Evolutionary conservation across 2,329 filamentous ascomycete genomes (phyloP), one percentile per base, ranked within the genome.

Genomic region (Rhinocladiella similis): DNA sequence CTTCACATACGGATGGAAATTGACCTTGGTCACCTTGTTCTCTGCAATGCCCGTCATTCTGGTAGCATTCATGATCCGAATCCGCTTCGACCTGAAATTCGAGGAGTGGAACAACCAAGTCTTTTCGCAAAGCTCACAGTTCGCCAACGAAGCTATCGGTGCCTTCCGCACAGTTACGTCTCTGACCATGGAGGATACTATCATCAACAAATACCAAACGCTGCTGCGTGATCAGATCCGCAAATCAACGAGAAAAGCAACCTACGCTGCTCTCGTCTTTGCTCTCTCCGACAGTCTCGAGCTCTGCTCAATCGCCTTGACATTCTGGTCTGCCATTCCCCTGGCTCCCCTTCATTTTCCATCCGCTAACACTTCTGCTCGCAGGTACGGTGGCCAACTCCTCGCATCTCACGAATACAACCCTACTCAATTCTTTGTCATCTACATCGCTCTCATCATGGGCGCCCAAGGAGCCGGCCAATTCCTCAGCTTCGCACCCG

Each of bases 1-100:
- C 1, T 91, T 90, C 65, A 76, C 80, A 3, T 90, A 87, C 67
- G 86, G 87, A 1, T 92, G 89, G 89, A 92, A 91, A 68, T 77
- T 93, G 7, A 83, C 86, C 0, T 73, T 91, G 0, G 85, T 92
- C 0, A 80, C 83, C 0, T 74, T 85, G 7, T 87, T 84, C 63
- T 83, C 88, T 1, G 74, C 77, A 0, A 68, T 83, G 52, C 82
- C 82, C 1, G 69, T 79, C 6, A 76, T 82, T 3, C 70, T 83
- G 6, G 62, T 69, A 3, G 76, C 79, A 10, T 77, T 76, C 2
- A 83, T 77, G 58, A 70, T 66, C 18, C 55, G 62, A 5, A 48
- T 63, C 43, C 47, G 55, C 13, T 62, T 57, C 50, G 63, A 66
- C 47, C 7, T 63, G 9, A 45, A 62, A 36, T 63, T 59, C 46